Evolutionary conservation across 495 filamentous ascomycete genomes (phyloP).

Genomic region (Patellaria atrata): DNA sequence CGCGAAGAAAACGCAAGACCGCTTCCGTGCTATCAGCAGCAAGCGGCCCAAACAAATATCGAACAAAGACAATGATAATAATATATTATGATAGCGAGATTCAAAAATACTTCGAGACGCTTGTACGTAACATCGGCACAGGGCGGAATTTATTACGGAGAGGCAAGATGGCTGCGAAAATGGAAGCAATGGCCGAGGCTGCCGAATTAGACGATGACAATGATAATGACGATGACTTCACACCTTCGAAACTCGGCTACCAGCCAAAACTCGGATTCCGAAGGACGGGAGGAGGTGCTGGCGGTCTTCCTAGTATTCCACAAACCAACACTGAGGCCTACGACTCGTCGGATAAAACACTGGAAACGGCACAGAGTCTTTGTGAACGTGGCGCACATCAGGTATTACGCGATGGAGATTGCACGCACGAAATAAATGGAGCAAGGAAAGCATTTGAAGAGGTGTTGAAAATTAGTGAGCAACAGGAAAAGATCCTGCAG

Average conservation of each 20-base stretch:
- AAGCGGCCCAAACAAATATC: constrained; percentile 39
- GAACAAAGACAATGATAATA: constrained; percentile 64
- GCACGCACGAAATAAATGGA: constrained; percentile 52
- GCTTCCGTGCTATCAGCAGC: constrained; percentile 40
- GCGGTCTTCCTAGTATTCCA: neutral
- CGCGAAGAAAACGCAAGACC: constrained; percentile 44
- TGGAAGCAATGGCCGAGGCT: constrained; percentile 42
- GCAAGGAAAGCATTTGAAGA: constrained; percentile 46
- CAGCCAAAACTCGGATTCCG: constrained; percentile 8
- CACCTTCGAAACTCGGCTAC: constrained; percentile 16
- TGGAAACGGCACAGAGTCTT: constrained; percentile 64
- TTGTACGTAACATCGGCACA: constrained; percentile 67
- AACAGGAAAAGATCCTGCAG: constrained; percentile 24
- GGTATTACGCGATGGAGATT: constrained; percentile 72
- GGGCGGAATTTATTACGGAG: constrained; percentile 71
- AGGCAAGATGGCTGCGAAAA: constrained; percentile 54
- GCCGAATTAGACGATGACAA: constrained; percentile 23
- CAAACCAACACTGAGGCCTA: constrained; percentile 30
- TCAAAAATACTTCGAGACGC: constrained; percentile 61
- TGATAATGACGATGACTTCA: constrained; percentile 25
- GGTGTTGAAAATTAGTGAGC: constrained; percentile 36
- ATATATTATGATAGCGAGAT: constrained; percentile 83
- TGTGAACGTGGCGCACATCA: constrained; percentile 80
- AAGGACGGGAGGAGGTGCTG: neutral
- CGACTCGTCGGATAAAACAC: constrained; percentile 56